Evolutionary conservation across 2,329 filamentous ascomycete genomes (phyloP).

Genomic region (Fusarium sp.): DNA sequence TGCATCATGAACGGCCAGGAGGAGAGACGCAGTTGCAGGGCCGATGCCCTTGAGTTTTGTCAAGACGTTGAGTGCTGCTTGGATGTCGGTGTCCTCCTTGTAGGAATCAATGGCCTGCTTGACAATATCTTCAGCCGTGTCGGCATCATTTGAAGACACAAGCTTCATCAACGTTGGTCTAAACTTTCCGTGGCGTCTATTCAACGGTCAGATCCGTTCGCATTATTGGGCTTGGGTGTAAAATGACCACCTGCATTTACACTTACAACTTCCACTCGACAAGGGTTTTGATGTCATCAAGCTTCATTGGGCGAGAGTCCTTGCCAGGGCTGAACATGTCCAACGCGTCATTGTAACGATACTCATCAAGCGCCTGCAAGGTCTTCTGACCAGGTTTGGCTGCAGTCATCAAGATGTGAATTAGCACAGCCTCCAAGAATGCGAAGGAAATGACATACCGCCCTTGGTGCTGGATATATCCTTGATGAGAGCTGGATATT

Average conservation of each 20-base stretch:
- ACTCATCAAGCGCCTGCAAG: constrained; percentile 69
- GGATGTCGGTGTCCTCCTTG: constrained; percentile 53
- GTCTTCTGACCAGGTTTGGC: constrained; percentile 63
- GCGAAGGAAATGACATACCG: constrained; percentile 49
- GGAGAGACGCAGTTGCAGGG: constrained; percentile 81
- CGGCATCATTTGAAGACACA: constrained; percentile 70
- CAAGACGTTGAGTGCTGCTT: constrained; percentile 65
- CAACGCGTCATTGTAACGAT: constrained; percentile 68
- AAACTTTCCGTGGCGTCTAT: constrained; percentile 71
- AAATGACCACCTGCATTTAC: not conserved
- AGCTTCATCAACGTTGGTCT: constrained; percentile 71
- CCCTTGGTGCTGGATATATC: constrained; percentile 60
- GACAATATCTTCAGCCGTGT: constrained; percentile 61
- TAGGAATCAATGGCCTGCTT: constrained; percentile 64
- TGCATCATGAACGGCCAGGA: constrained; percentile 75
- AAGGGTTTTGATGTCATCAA: constrained; percentile 69
- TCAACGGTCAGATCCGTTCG: constrained; percentile 10
- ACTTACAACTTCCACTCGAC: constrained; percentile 80
- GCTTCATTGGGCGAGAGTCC: constrained; percentile 58
- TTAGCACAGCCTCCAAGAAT: constrained; percentile 11
- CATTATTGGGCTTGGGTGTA: not conserved
- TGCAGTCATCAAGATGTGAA: constrained; percentile 34
- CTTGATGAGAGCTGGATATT: constrained; percentile 57
- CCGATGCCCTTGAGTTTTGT: constrained; percentile 78
- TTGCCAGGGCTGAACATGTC: constrained; percentile 55